These are phyloP conservation scores for Pleurotus citrinopileatus DNA, from an alignment of 768 basidiomycete species.

Conservation along the genomic window DNA sequence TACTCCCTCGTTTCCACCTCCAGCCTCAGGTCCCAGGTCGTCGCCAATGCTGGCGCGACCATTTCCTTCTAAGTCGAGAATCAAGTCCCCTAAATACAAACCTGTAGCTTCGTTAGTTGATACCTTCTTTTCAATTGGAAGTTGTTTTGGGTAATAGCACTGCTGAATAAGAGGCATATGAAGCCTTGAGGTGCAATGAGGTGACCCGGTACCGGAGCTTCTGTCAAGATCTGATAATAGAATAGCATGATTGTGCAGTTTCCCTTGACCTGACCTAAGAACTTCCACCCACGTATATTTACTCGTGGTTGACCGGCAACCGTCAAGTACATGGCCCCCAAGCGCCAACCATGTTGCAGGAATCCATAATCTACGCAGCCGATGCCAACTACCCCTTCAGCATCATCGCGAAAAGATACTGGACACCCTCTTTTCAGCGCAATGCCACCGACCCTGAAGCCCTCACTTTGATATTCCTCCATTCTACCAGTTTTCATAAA, in stretches of 20 bases:
- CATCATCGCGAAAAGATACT: slow-evolving; percentile 58
- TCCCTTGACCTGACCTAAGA: not conserved
- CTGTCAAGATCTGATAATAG: slow-evolving; percentile 4
- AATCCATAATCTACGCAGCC: slow-evolving; percentile 33
- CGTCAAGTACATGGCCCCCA: slow-evolving; percentile 4
- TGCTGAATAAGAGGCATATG: not conserved
- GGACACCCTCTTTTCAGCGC: slow-evolving; percentile 36
- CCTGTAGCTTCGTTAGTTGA: no score
- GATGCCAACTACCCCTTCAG: slow-evolving; percentile 42
- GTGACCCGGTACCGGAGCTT: not conserved
- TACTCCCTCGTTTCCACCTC: slow-evolving; percentile 27
- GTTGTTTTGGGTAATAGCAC: not conserved
- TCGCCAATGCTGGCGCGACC: slow-evolving; percentile 27
- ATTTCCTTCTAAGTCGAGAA: slow-evolving; percentile 22
- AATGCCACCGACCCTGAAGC: slow-evolving; percentile 37
- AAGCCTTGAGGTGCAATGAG: not conserved
- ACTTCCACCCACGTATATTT: slow-evolving; percentile 1
- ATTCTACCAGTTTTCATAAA: slow-evolving; percentile 74
- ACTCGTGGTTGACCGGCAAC: not conserved
- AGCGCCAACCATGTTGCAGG: slow-evolving; percentile 12
- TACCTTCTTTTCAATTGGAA: not conserved
- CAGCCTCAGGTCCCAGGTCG: slow-evolving; percentile 25
- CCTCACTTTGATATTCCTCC: slow-evolving; percentile 57
- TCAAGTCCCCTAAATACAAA: not conserved
- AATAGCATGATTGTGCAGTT: not conserved